Evolutionary conservation across 2,329 filamentous ascomycete genomes (phyloP).

Genomic region (Balansia obtecta): DNA sequence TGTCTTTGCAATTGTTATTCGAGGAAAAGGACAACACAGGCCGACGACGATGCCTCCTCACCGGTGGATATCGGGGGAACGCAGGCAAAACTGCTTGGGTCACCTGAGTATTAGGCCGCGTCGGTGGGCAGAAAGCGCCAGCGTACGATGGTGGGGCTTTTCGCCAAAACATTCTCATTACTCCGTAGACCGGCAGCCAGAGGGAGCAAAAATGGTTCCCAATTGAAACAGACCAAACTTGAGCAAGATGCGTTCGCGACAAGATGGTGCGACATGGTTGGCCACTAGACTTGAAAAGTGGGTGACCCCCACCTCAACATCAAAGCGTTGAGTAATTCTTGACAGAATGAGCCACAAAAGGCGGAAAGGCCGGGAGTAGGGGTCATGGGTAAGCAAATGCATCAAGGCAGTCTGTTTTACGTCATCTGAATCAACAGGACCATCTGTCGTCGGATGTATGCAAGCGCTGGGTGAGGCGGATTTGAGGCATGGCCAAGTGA

Average conservation of each 20-base stretch:
- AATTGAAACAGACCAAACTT: slow-evolving; percentile 1
- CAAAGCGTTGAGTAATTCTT: not conserved
- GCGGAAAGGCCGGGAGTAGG: not conserved
- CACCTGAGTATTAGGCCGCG: slow-evolving; percentile 13
- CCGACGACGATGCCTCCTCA: not conserved
- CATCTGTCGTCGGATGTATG: too few relatives aligned
- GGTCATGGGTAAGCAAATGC: not conserved
- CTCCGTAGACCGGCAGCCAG: not conserved
- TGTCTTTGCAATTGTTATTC: not conserved
- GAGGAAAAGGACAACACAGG: slow-evolving; percentile 13
- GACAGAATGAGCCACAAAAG: not conserved
- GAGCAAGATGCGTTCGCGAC: slow-evolving; percentile 3
- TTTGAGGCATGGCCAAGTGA: too few relatives aligned
- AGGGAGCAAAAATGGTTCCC: not conserved
- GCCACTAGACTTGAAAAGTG: slow-evolving; percentile 3
- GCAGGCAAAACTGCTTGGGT: slow-evolving; percentile 5
- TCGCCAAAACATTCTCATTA: slow-evolving; percentile 5
- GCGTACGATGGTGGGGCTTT: slow-evolving; percentile 15
- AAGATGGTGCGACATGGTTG: slow-evolving; percentile 2
- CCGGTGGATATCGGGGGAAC: slow-evolving; percentile 4
- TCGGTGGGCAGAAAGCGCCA: slow-evolving; percentile 19
- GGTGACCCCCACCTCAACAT: not conserved
- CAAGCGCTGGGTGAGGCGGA: too few relatives aligned
- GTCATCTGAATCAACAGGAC: not conserved
- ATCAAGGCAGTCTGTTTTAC: too few relatives aligned